Conservation (phyloP, 257 asterid genomes). For the Solanum piurae region DNA sequence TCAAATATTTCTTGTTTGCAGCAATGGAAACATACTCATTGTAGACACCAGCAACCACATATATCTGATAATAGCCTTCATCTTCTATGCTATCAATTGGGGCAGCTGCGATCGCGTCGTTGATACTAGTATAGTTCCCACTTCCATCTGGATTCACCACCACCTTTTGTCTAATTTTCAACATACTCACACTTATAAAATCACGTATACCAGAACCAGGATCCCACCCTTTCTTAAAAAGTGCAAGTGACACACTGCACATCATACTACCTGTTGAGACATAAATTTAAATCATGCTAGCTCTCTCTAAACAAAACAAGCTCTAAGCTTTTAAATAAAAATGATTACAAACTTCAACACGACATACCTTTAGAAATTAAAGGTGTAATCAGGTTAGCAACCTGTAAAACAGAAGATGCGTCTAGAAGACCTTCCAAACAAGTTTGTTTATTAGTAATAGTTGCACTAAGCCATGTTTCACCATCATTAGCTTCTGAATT, state of each 20-base stretch:
- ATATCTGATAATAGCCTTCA: slow-evolving; percentile 14
- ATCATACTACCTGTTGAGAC: background rate
- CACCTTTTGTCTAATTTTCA: slow-evolving; percentile 12
- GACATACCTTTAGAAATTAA: background rate
- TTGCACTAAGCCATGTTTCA: slow-evolving; percentile 15
- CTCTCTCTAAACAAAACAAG: background rate
- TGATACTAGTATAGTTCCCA: slow-evolving; percentile 16
- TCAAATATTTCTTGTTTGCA: slow-evolving; percentile 17
- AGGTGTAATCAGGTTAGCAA: background rate
- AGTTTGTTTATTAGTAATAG: slow-evolving; percentile 17
- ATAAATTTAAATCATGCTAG: background rate
- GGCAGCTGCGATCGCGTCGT: slow-evolving; percentile 15
- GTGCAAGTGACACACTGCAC: slow-evolving; percentile 21
- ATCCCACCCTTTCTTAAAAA: slow-evolving; percentile 19
- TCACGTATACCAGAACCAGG: background rate
- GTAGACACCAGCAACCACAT: slow-evolving; percentile 24
- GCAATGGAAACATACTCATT: slow-evolving; percentile 16
- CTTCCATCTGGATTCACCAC: slow-evolving; percentile 25
- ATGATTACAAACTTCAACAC: background rate
- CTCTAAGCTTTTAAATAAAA: background rate
- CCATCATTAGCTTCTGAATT: background rate
- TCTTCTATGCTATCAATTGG: slow-evolving; percentile 6
- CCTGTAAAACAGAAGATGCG: background rate
- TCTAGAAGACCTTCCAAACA: slow-evolving; percentile 17
- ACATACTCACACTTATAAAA: background rate